Base-by-base conservation (phyloP, 2,329 filamentous ascomycete genomes). In the Penicillium corylophilum region DNA sequence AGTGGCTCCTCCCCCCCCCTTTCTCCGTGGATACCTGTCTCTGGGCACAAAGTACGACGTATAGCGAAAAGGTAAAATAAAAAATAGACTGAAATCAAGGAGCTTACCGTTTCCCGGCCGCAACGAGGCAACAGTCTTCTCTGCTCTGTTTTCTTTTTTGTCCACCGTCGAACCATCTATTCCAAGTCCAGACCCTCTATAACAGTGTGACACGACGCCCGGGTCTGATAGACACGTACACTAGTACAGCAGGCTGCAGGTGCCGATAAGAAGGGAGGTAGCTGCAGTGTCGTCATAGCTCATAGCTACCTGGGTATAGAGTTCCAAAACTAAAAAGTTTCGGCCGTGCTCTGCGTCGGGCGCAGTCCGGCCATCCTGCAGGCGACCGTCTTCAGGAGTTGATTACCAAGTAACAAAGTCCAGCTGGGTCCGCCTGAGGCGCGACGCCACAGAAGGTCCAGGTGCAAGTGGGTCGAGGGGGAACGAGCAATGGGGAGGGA, bases 361-460 rank as follows among this genome's bases (percentile, higher is more conserved):
- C 53, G 51, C 41, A 48, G 41, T 46, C 44, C 47, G 46, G 42
- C 23, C 41, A 22, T 46, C 48, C 49, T 61, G 55, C 57, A 59
- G 55, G 50, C 48, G 44, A 42, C 48, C 54, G 43, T 54, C 46
- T 44, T 48, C 44, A 54, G 51, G 46, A 51, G 29, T 41, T 24
- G 15, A 31, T 13, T 49, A 31, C 16, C 18, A 18, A 20, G 18
- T 38, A 20, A 13, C 18, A 38, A 16, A 38, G 35, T 18, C 35
- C 40, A 38, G 40, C 47, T 46, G 47, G 51, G 50, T 54, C 41
- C 49, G 51, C 54, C 49, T 48, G 50, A 57, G 56, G 54, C 51
- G 56, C 44, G 44, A 53, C 55, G 60, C 60, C 57, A 63, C 59
- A 47, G 7, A 54, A 57, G 57, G 59, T 47, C 57, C 44, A 54